These are phyloP conservation scores for Ceratonia siliqua DNA, from an alignment of 306 rosid species.

Conservation along the genomic window DNA sequence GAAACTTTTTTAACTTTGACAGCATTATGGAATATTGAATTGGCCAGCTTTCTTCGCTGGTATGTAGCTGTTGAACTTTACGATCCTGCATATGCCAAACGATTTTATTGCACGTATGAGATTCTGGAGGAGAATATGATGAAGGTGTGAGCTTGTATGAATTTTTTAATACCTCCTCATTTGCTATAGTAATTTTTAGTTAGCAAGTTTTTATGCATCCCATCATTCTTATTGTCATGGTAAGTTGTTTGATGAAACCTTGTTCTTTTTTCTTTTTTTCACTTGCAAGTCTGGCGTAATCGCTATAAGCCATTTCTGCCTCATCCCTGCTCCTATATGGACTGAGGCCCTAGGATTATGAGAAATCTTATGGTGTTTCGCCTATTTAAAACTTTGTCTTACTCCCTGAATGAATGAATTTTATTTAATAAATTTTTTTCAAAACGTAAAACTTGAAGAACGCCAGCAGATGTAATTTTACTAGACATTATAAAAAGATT, in stretches of 20 bases:
- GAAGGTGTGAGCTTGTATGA: conserved; percentile 65
- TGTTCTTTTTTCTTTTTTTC: not conserved
- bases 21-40: conserved; percentile 86
- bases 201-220: not conserved
- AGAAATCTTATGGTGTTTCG: conserved; percentile 18
- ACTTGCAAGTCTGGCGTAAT: conserved; percentile 19
- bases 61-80: conserved; percentile 94
- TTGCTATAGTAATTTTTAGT: conserved; percentile 19
- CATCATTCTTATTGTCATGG: conserved; percentile 6
- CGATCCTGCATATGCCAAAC: conserved; percentile 92
- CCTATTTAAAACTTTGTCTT: not conserved
- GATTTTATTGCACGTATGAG: conserved; percentile 89
- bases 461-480: not conserved
- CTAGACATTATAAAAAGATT: not conserved
- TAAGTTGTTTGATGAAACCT: not conserved
- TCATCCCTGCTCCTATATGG: conserved; percentile 8
- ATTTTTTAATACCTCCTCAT: conserved; percentile 16
- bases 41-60: conserved; percentile 99
- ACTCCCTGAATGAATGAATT: not conserved
- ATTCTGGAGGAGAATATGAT: conserved; percentile 93
- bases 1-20: conserved; percentile 44
- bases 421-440: conserved; percentile 1
- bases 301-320: conserved; percentile 10
- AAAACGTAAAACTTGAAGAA: conserved; percentile 22
- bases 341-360: not conserved